These are phyloP conservation scores for Ophiocordyceps camponoti-floridani DNA, from an alignment of 2,329 filamentous ascomycete species.

Conservation along the genomic window DNA sequence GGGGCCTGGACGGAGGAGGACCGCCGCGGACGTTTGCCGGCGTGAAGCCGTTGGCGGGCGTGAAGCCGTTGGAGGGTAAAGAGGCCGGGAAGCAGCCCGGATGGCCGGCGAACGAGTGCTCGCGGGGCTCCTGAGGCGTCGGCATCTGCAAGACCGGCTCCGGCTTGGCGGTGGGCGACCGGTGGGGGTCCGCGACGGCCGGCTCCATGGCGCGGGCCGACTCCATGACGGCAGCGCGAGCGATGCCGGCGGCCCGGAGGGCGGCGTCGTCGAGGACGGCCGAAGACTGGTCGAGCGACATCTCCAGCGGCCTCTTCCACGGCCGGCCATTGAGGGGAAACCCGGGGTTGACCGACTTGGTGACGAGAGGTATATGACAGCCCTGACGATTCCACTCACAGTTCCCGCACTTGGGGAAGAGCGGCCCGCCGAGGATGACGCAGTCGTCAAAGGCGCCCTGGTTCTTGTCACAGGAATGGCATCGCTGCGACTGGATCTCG, in stretches of 20 bases:
- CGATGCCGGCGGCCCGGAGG: constrained; percentile 1
- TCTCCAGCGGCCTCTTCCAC: not conserved
- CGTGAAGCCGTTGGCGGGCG: constrained; percentile 10
- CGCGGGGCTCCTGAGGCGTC: constrained; percentile 9
- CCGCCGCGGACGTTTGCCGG: constrained; percentile 12
- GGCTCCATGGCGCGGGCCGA: not conserved
- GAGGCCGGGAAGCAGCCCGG: too few species aligned
- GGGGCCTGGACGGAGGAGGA: constrained; percentile 4
- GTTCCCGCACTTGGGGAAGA: constrained; percentile 30
- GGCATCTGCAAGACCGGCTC: constrained; percentile 9
- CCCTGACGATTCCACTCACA: constrained; percentile 29
- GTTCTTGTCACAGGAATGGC: constrained; percentile 21
- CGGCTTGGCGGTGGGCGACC: constrained; percentile 3
- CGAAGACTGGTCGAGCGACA: too few species aligned
- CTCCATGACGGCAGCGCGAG: constrained; percentile 1
- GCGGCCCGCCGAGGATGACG: constrained; percentile 20
- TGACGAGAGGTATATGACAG: constrained; percentile 10
- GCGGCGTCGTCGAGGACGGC: too few species aligned
- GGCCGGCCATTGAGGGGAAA: not conserved
- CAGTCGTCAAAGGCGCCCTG: constrained; percentile 27
- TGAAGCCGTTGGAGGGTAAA: not conserved
- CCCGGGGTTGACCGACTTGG: constrained; percentile 1
- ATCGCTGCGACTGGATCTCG: constrained; percentile 19
- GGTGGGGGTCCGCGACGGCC: not conserved
- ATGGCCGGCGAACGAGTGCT: constrained; percentile 2